These are phyloP conservation scores for Thymus mandschuricus DNA, from an alignment of 257 asterid species.

Conservation along the genomic window DNA sequence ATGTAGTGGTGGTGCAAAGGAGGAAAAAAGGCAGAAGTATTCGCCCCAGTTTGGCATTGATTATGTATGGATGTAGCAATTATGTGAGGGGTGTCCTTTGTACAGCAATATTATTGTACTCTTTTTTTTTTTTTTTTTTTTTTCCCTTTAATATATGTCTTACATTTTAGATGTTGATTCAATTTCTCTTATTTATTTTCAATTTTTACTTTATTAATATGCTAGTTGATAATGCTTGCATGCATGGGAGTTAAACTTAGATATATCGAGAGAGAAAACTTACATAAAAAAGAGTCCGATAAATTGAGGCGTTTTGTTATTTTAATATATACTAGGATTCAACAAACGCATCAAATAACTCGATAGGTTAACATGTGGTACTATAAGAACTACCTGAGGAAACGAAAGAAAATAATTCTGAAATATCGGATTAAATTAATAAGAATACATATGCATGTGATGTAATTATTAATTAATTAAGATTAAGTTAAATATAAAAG, in stretches of 20 bases:
- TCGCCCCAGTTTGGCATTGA: constrained; percentile 14
- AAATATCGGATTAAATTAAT: background rate
- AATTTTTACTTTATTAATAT: background rate
- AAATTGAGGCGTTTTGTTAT: too few relatives aligned
- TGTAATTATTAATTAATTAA: too few relatives aligned
- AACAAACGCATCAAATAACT: too few relatives aligned
- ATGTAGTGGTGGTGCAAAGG: constrained; percentile 24
- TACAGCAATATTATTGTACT: constrained; percentile 27
- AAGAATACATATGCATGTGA: background rate
- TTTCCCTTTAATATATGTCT: background rate
- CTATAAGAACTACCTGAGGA: background rate
- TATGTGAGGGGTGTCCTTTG: constrained; percentile 34
- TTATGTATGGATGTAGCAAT: constrained; percentile 24
- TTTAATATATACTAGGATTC: too few relatives aligned
- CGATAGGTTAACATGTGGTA: too few relatives aligned
- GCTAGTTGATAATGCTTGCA: background rate
- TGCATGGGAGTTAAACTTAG: constrained; percentile 15
- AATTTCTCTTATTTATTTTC: background rate
- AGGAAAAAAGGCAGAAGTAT: background rate
- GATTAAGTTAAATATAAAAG: too few relatives aligned
- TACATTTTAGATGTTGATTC: background rate
- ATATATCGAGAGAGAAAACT: too few relatives aligned
- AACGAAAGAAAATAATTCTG: background rate
- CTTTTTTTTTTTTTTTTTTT: background rate
- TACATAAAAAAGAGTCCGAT: too few relatives aligned